phyloP scores from a whole-genome alignment of 2,329 filamentous ascomycete genomes.

The Exophiala viscosa region DNA sequence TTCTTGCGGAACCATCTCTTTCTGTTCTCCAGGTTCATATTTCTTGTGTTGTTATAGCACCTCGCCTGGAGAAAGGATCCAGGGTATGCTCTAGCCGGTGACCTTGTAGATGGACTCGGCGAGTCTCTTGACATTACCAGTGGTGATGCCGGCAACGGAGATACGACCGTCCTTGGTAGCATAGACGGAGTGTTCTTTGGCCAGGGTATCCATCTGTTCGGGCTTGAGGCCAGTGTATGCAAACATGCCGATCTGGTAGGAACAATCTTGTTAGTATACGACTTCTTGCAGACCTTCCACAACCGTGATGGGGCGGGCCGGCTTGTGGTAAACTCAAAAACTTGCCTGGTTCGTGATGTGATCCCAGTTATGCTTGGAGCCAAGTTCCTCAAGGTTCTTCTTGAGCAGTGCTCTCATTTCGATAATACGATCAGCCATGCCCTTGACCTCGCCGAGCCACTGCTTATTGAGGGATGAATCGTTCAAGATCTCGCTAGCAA shows the following conservation, averaged over 20 bases:
- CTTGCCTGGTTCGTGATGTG: constrained; percentile 85
- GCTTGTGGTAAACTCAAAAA: neutral
- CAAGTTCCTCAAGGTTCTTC: constrained; percentile 89
- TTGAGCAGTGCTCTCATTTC: constrained; percentile 93
- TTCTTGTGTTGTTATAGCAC: neutral
- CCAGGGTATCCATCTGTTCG: constrained; percentile 85
- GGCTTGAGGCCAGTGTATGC: constrained; percentile 91
- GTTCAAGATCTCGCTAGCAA: constrained; percentile 89
- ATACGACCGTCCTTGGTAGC: constrained; percentile 72
- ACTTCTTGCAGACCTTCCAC: no score
- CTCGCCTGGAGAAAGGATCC: neutral
- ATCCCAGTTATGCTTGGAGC: constrained; percentile 95
- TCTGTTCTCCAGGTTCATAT: neutral
- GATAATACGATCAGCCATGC: constrained; percentile 98
- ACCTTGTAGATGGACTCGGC: constrained; percentile 51
- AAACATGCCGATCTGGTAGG: constrained; percentile 86
- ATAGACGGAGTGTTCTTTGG: constrained; percentile 96
- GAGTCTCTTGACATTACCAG: constrained; percentile 48
- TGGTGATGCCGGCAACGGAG: constrained; percentile 49
- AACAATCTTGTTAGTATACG: neutral
- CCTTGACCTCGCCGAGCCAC: constrained; percentile 96
- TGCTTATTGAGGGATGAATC: constrained; percentile 79
- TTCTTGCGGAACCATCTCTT: neutral
- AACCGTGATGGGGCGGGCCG: neutral
- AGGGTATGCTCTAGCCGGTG: constrained; percentile 39